Base-by-base conservation (phyloP, 352 stramenopile species). In the Elongisporangium undulatum region DNA sequence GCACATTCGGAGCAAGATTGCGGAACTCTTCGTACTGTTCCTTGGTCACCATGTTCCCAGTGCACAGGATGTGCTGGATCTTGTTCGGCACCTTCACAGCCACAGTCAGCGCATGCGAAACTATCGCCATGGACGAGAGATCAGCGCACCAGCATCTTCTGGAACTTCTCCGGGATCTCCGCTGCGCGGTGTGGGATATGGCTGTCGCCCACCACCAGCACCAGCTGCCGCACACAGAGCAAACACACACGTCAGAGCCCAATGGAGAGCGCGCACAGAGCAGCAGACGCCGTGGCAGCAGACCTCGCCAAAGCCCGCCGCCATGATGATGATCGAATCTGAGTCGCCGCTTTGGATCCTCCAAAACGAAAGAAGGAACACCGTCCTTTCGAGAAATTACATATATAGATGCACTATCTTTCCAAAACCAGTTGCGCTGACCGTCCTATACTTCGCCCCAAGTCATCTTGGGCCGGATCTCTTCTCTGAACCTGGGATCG, bases 31-130 rank as follows among this genome's bases (percentile, higher is more conserved):
- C 89, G 62, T 95, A 98, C 68, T 98, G 92, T 66, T 99, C 95
- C 55, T 94, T 94, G 3, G 89, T 94, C 55, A 90, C 89, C 62
- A 99, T 74, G 72, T 99, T 99, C 26, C 97, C 97, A 16, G 97
- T 99, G 72, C 97, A 99, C 55, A 99, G 71, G 10, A 99, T 91
- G 70, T 99, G 96, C 69, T 99, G 94, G 74, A 99, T 99, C 70
- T 99, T 99, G 68, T 98, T 98, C 3, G 97, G 96, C 12, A 99
- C 82, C 54, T 99, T 71, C 74, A 0, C 24, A 13, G 2, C 2
- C 13, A 19, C 5, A 19, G 51, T 24, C 34, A 53, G 19, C 8
- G 5, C 19, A 48, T 17, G 16, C 15, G n/a, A 34, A 51, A 13
- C 9, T 21, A n/a, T n/a, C n/a, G n/a, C 15, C 45, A 55, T 5